These are phyloP conservation scores for Pestalotiopsis fici DNA, from an alignment of 2,329 filamentous ascomycete species.

Conservation along the genomic window DNA sequence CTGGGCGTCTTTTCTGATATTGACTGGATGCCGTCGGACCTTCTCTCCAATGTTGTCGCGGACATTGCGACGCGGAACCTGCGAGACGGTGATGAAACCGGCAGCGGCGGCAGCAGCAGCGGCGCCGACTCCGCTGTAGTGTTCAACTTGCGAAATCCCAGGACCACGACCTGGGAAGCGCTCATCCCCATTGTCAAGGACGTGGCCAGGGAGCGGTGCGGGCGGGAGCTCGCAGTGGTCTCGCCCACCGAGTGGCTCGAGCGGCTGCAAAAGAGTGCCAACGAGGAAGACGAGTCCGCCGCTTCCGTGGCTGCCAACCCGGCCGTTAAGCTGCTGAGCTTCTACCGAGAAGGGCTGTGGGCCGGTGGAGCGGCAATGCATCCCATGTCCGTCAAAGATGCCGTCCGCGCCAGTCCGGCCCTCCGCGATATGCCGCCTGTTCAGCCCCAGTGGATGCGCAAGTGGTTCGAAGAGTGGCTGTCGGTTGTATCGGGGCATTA, in stretches of 20 bases:
- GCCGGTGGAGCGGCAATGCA: not conserved
- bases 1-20: slow-evolving; percentile 34
- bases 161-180: not conserved
- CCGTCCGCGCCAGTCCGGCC: not conserved
- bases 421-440: not conserved
- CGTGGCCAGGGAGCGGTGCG: not conserved
- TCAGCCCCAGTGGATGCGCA: not conserved
- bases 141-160: not conserved
- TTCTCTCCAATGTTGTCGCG: slow-evolving; percentile 35
- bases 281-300: not conserved
- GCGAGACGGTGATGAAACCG: too few species aligned
- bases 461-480: not conserved
- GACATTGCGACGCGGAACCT: slow-evolving; percentile 24
- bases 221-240: not conserved
- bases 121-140: not conserved
- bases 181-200: not conserved
- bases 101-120: slow-evolving; percentile 1
- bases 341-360: not conserved
- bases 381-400: not conserved
- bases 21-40: slow-evolving; percentile 46
- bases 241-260: not conserved
- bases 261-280: not conserved
- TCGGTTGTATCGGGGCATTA: too few species aligned
- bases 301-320: not conserved
- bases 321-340: not conserved